Evolutionary conservation across 2,329 filamentous ascomycete species (phyloP).

Genomic region (Exophiala sp.): DNA sequence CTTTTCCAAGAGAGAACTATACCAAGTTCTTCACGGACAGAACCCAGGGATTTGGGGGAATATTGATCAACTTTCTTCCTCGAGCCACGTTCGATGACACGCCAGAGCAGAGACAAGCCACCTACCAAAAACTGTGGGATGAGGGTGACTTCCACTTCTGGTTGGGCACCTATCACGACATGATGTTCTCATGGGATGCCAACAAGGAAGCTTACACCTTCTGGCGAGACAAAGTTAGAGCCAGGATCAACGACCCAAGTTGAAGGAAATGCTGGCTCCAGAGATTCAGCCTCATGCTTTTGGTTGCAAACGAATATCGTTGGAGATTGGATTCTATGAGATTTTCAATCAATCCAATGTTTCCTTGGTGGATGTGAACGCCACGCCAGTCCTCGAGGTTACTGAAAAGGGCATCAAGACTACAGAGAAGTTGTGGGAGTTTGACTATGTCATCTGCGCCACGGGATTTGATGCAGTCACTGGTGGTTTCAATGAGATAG

Average conservation of each 20-base stretch:
- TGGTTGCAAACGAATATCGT: constrained; percentile 48
- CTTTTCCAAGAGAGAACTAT: background rate
- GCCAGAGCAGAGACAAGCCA: background rate
- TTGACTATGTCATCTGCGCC: constrained; percentile 41
- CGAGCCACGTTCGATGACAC: background rate
- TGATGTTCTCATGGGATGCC: constrained; percentile 28
- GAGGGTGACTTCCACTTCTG: background rate
- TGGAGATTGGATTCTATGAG: constrained; percentile 53
- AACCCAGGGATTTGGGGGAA: background rate
- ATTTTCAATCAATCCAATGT: constrained; percentile 46
- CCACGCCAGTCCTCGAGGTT: constrained; percentile 41
- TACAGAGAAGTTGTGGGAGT: constrained; percentile 29
- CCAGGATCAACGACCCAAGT: constrained; percentile 49
- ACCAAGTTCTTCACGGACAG: background rate
- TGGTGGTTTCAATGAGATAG: constrained; percentile 37
- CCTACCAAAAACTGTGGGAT: background rate
- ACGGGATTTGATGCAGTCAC: constrained; percentile 45
- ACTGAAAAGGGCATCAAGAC: constrained; percentile 40
- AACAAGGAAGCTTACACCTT: constrained; percentile 55
- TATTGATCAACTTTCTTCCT: background rate
- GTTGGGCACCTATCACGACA: background rate
- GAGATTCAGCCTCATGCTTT: constrained; percentile 52
- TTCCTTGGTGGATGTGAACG: constrained; percentile 43
- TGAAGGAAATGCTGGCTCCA: constrained; percentile 54
- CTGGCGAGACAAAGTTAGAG: constrained; percentile 52